Conservation (phyloP, 441 rosid genomes). For the Macaranga tanarius region DNA sequence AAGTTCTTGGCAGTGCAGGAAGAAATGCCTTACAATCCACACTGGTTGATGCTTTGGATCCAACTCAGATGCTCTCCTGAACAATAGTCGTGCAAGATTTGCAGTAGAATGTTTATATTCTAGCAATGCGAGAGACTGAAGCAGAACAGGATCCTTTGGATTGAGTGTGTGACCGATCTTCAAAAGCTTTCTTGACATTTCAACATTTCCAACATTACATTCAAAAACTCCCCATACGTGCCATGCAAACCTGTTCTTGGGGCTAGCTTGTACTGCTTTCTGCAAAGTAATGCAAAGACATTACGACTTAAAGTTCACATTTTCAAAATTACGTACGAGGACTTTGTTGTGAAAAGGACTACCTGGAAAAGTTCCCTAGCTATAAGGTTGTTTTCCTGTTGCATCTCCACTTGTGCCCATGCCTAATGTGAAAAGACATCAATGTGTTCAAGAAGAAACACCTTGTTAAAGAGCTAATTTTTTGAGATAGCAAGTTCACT, state of each 20-base stretch:
- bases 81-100: conserved; percentile 65
- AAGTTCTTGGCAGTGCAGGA: conserved; percentile 4
- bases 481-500: not conserved
- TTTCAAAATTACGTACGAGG: not conserved
- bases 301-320: not conserved
- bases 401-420: conserved; percentile 94
- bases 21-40: conserved; percentile 74
- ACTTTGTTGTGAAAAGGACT: conserved; percentile 19
- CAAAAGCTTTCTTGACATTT: conserved; percentile 75
- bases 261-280: conserved; percentile 96
- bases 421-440: conserved; percentile 48
- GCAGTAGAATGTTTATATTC: conserved; percentile 84
- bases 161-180: conserved; percentile 87
- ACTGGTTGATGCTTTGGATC: conserved; percentile 90
- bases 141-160: conserved; percentile 93
- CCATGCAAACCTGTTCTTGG: conserved; percentile 95
- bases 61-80: conserved; percentile 77
- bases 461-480: not conserved
- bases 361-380: conserved; percentile 92
- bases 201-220: conserved; percentile 61
- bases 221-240: conserved; percentile 96
- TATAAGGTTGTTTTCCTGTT: conserved; percentile 64
- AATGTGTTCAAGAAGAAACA: conserved; percentile 23
- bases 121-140: conserved; percentile 85
- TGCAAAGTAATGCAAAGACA: conserved; percentile 25